Evolutionary conservation across 768 basidiomycete genomes (phyloP).

Genomic region (Mycena venus): DNA sequence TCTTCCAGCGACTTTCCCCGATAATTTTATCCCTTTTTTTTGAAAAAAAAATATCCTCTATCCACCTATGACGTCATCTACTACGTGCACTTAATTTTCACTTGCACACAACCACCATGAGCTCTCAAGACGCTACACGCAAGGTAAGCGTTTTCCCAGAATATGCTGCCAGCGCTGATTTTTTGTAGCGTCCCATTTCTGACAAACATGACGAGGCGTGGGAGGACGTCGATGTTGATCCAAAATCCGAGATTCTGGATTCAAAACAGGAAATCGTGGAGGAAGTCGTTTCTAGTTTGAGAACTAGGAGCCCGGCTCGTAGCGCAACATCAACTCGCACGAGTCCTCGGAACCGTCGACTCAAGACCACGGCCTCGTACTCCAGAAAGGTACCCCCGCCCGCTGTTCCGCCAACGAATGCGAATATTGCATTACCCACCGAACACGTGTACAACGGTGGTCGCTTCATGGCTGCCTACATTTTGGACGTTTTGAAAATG

Average conservation of each 20-base stretch:
- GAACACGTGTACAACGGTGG: conserved; percentile 36
- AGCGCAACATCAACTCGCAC: conserved; percentile 7
- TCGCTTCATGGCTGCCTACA: conserved; percentile 53
- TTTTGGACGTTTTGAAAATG: conserved; percentile 60
- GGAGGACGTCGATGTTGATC: conserved; percentile 23
- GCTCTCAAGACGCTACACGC: conserved; percentile 7
- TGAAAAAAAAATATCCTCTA: too few species aligned
- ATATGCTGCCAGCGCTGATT: background rate
- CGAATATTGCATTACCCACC: conserved; percentile 18
- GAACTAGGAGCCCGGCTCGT: conserved; percentile 8
- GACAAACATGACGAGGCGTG: conserved; percentile 15
- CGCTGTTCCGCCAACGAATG: background rate
- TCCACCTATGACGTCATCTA: background rate
- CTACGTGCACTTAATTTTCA: background rate
- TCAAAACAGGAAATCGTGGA: conserved; percentile 12
- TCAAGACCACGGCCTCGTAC: background rate
- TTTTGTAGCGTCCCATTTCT: background rate
- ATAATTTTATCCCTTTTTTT: too few species aligned
- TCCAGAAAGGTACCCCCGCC: background rate
- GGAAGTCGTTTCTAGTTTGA: background rate
- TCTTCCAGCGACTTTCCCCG: too few species aligned
- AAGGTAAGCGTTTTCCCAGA: background rate
- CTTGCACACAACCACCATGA: conserved; percentile 16
- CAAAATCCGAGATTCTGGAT: background rate
- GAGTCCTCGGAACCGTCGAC: conserved; percentile 26